Evolutionary conservation across 1,284 basidiomycete genomes (phyloP).

Genomic region (Microbotryum lychnidis-dioicae): DNA sequence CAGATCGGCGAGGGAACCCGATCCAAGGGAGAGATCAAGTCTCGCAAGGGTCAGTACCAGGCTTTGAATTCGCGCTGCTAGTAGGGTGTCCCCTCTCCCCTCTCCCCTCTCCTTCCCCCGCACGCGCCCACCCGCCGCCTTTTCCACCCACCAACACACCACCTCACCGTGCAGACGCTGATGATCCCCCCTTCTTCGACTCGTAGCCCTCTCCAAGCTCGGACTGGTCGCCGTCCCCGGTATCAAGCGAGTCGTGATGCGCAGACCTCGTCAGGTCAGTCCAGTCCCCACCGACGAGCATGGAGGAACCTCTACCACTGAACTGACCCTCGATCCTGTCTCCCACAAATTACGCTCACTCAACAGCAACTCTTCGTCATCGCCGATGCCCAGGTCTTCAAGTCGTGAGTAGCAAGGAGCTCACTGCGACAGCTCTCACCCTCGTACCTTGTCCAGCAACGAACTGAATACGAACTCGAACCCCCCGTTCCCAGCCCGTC

Average conservation of each 20-base stretch:
- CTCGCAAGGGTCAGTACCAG: slow-evolving; percentile 16
- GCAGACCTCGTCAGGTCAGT: slow-evolving; percentile 80
- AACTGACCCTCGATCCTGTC: not conserved
- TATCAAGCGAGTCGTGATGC: slow-evolving; percentile 90
- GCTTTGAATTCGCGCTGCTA: not conserved
- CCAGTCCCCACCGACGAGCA: not conserved
- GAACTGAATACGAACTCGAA: no score
- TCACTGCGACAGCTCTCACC: no score
- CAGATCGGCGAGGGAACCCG: slow-evolving; percentile 3
- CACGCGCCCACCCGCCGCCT: not conserved
- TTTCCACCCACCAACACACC: not conserved
- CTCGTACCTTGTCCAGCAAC: no score
- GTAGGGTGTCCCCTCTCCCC: not conserved
- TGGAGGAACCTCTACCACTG: not conserved
- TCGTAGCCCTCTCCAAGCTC: slow-evolving; percentile 55
- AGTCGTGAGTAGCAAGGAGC: slow-evolving; percentile 49
- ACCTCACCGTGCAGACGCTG: not conserved
- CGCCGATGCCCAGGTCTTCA: slow-evolving; percentile 91
- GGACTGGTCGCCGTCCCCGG: slow-evolving; percentile 80
- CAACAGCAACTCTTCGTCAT: slow-evolving; percentile 72
- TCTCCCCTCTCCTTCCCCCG: not conserved
- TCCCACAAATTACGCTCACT: not conserved
- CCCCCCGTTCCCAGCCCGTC: slow-evolving; percentile 47
- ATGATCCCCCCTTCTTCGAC: slow-evolving; percentile 39
- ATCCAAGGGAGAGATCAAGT: slow-evolving; percentile 19